These are phyloP conservation scores for Pulveroboletus sp. DNA, from an alignment of 768 basidiomycete genomes.

Conservation along the genomic window DNA sequence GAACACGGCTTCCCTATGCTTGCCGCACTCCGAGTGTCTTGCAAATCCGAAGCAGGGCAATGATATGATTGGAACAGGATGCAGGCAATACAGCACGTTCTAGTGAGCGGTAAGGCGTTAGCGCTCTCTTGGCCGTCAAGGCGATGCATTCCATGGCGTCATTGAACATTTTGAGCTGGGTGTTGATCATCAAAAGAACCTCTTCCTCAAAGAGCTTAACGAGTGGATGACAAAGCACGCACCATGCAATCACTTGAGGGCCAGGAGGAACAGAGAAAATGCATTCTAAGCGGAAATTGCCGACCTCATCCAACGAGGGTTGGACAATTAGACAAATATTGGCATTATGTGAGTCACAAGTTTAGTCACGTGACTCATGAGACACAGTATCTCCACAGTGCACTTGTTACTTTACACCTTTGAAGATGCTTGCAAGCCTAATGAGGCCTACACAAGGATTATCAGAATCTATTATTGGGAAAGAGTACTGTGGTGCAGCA, in stretches of 20 bases:
- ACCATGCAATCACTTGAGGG: slow-evolving; percentile 10
- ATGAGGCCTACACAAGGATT: no score
- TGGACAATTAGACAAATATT: no score
- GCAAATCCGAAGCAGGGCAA: slow-evolving; percentile 32
- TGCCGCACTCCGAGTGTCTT: slow-evolving; percentile 25
- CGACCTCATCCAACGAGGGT: slow-evolving; percentile 12
- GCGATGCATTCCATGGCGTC: slow-evolving; percentile 26
- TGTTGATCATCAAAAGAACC: slow-evolving; percentile 28
- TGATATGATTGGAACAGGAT: slow-evolving; percentile 29
- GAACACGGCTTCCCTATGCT: slow-evolving; percentile 28
- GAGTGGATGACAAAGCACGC: slow-evolving; percentile 14
- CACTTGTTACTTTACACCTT: no score
- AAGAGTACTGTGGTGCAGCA: no score
- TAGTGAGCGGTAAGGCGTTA: slow-evolving; percentile 22
- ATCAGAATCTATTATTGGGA: no score
- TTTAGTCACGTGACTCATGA: no score
- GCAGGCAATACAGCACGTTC: slow-evolving; percentile 29
- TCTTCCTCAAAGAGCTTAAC: slow-evolving; percentile 31
- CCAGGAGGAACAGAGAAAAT: slow-evolving; percentile 3
- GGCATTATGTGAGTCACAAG: no score
- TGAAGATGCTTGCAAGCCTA: no score
- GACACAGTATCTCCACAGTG: no score
- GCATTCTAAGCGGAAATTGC: slow-evolving; percentile 25
- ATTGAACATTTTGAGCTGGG: slow-evolving; percentile 17
- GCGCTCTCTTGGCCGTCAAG: slow-evolving; percentile 26